phyloP scores from a whole-genome alignment of 768 basidiomycete species.

The Collybia nuda region DNA sequence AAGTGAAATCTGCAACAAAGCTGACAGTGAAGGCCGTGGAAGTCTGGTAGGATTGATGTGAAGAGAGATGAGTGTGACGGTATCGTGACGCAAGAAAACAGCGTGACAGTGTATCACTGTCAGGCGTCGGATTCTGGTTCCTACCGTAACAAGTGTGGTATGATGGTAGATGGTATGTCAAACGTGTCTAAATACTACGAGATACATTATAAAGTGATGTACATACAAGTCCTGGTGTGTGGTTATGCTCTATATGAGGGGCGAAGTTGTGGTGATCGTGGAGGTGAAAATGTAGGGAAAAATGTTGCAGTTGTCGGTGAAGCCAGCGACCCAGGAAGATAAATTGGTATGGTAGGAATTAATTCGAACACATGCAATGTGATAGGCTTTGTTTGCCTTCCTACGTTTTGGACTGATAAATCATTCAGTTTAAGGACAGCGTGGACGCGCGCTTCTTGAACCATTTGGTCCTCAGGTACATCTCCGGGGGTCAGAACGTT shows the following conservation, averaged over 20 bases:
- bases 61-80: no score
- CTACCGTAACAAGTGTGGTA: no score
- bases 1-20: background rate
- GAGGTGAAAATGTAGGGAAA: conserved; percentile 54
- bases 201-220: no score
- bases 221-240: no score
- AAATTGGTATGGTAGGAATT: conserved; percentile 73
- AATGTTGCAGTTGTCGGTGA: conserved; percentile 55
- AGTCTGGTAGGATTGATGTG: no score
- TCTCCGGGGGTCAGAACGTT: conserved; percentile 59
- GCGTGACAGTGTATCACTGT: no score
- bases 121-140: no score
- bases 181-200: no score
- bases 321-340: conserved; percentile 58
- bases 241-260: conserved; percentile 8
- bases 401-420: conserved; percentile 36
- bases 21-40: no score
- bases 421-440: conserved; percentile 74
- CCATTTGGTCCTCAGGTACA: conserved; percentile 48
- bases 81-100: no score
- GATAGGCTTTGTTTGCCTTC: conserved; percentile 42
- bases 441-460: conserved; percentile 83
- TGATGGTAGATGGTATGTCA: no score
- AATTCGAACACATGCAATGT: conserved; percentile 80
- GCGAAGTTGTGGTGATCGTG: conserved; percentile 50